Conservation (phyloP, 345 rosid genomes). For the Schrenkiella parvula region DNA sequence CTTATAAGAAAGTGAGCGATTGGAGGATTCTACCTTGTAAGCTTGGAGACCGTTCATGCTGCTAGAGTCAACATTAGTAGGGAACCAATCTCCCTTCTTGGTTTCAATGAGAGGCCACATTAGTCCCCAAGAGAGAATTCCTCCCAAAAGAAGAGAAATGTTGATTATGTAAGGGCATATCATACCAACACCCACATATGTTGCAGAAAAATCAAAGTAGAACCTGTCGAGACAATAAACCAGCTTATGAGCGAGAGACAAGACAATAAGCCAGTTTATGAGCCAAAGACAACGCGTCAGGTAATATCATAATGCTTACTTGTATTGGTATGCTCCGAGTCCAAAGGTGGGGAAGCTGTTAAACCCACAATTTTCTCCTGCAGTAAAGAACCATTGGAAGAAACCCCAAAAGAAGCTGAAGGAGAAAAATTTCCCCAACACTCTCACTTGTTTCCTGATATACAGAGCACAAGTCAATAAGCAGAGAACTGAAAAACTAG, state of each 20-base stretch:
- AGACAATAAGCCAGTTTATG: not conserved
- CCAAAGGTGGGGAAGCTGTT: slow-evolving; percentile 75
- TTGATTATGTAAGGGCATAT: slow-evolving; percentile 88
- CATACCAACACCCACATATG: slow-evolving; percentile 93
- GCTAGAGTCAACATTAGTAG: slow-evolving; percentile 34
- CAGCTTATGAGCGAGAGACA: not conserved
- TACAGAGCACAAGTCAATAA: not conserved
- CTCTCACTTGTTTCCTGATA: slow-evolving; percentile 57
- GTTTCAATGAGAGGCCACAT: slow-evolving; percentile 77
- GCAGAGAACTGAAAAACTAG: not conserved
- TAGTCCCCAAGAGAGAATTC: slow-evolving; percentile 75
- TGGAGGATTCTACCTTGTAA: slow-evolving; percentile 44
- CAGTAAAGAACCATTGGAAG: slow-evolving; percentile 73
- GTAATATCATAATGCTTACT: slow-evolving; percentile 29
- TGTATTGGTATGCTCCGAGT: slow-evolving; percentile 50
- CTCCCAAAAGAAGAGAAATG: slow-evolving; percentile 71
- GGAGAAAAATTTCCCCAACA: slow-evolving; percentile 56
- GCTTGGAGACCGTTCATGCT: slow-evolving; percentile 85
- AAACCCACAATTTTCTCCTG: slow-evolving; percentile 73
- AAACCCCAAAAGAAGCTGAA: slow-evolving; percentile 74
- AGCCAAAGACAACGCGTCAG: not conserved
- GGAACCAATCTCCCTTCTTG: slow-evolving; percentile 74
- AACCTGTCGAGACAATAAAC: slow-evolving; percentile 41
- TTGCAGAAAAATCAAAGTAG: slow-evolving; percentile 84
- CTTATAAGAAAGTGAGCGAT: not conserved